Evolutionary conservation across 2,329 filamentous ascomycete species (phyloP).

Genomic region (Aspergillus jensenii): DNA sequence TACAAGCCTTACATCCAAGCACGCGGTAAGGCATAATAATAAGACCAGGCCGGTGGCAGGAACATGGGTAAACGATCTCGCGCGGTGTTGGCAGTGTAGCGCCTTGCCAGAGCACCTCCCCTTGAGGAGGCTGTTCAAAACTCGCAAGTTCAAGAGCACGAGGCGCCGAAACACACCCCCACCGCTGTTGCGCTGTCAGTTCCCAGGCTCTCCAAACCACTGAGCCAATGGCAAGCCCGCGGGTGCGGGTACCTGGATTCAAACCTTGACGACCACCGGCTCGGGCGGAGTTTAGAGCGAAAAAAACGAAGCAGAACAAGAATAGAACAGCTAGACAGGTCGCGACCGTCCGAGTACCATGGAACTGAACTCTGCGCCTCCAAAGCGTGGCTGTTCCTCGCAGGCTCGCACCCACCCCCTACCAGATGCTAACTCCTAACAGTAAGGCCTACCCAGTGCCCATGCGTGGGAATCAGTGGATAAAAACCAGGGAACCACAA

Average conservation of each 20-base stretch:
- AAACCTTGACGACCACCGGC: conserved; percentile 11
- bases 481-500: not conserved
- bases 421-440: not conserved
- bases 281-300: conserved; percentile 10
- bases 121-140: not conserved
- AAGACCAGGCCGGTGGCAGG: not conserved
- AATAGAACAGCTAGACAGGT: conserved; percentile 9
- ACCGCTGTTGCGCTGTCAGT: conserved; percentile 17
- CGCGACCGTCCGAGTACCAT: conserved; percentile 4
- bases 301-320: conserved; percentile 9
- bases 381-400: not conserved
- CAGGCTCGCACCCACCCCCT: not conserved
- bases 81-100: not conserved
- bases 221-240: conserved; percentile 1
- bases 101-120: not conserved
- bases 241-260: conserved; percentile 22
- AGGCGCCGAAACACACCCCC: conserved; percentile 14
- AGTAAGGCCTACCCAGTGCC: not conserved
- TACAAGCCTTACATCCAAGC: not conserved
- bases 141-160: conserved; percentile 5
- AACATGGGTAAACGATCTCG: not conserved
- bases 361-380: not conserved
- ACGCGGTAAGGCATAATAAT: not conserved
- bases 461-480: not conserved
- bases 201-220: conserved; percentile 5